phyloP scores from a whole-genome alignment of 345 rosid genomes.

The Acer campestre region DNA sequence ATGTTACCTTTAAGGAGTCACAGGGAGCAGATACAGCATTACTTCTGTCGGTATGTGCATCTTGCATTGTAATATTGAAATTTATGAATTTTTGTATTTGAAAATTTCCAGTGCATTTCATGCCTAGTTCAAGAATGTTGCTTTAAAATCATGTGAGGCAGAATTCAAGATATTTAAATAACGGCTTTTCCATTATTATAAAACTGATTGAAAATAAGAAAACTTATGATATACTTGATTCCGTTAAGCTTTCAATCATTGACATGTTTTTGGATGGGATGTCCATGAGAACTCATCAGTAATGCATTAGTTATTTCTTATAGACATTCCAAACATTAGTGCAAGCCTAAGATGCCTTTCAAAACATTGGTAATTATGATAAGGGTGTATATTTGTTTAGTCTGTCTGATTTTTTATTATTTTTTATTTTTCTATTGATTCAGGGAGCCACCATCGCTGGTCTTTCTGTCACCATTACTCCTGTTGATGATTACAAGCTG shows the following conservation, averaged over 20 bases:
- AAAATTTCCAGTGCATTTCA: background rate
- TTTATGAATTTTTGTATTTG: background rate
- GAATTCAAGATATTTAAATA: background rate
- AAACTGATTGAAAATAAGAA: background rate
- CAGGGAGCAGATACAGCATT: slow-evolving; percentile 55
- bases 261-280: background rate
- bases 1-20: slow-evolving; percentile 43
- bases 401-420: background rate
- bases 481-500: slow-evolving; percentile 43
- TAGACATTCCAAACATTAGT: background rate
- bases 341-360: background rate
- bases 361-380: background rate
- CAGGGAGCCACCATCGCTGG: slow-evolving; percentile 41
- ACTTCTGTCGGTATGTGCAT: slow-evolving; percentile 48
- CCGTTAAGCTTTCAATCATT: background rate
- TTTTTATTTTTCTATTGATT: background rate
- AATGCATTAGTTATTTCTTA: background rate
- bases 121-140: background rate
- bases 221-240: background rate
- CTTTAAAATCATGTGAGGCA: background rate
- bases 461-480: slow-evolving; percentile 38
- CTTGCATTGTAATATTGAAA: background rate
- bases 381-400: background rate
- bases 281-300: background rate
- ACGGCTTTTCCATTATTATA: background rate